Evolutionary conservation across 306 rosid species (phyloP).

Genomic region (Medicago ruthenica): DNA sequence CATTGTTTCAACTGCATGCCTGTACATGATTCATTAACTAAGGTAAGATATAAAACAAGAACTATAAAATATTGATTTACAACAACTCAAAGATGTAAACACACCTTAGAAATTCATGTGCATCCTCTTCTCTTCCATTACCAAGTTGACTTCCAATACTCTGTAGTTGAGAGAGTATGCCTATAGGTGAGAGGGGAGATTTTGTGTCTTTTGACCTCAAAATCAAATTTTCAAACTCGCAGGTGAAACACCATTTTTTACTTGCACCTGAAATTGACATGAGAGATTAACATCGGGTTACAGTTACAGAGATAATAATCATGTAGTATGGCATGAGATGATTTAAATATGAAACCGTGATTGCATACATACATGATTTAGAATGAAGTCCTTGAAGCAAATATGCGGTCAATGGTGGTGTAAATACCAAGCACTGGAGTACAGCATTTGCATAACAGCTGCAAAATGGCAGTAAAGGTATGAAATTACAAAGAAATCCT

Average conservation of each 20-base stretch:
- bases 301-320: conserved; percentile 15
- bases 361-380: conserved; percentile 69
- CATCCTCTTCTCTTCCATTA: conserved; percentile 93
- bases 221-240: conserved; percentile 80
- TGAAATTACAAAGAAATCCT: not conserved
- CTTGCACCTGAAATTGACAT: conserved; percentile 60
- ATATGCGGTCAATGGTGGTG: conserved; percentile 90
- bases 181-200: conserved; percentile 72
- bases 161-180: conserved; percentile 71
- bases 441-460: conserved; percentile 93
- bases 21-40: conserved; percentile 35
- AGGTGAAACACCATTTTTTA: conserved; percentile 75
- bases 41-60: conserved; percentile 23
- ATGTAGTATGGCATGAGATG: not conserved
- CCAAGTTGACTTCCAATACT: conserved; percentile 78
- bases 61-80: conserved; percentile 9
- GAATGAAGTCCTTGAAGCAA: conserved; percentile 88
- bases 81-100: conserved; percentile 22
- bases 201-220: conserved; percentile 69
- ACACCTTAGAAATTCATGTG: conserved; percentile 91
- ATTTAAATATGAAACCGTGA: conserved; percentile 24
- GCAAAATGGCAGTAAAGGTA: conserved; percentile 40
- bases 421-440: conserved; percentile 86
- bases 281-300: conserved; percentile 25
- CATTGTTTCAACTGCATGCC: conserved; percentile 81